These are phyloP conservation scores for Acanthamoeba sp. DNA, from an alignment of 208 protist genomes.

Conservation along the genomic window DNA sequence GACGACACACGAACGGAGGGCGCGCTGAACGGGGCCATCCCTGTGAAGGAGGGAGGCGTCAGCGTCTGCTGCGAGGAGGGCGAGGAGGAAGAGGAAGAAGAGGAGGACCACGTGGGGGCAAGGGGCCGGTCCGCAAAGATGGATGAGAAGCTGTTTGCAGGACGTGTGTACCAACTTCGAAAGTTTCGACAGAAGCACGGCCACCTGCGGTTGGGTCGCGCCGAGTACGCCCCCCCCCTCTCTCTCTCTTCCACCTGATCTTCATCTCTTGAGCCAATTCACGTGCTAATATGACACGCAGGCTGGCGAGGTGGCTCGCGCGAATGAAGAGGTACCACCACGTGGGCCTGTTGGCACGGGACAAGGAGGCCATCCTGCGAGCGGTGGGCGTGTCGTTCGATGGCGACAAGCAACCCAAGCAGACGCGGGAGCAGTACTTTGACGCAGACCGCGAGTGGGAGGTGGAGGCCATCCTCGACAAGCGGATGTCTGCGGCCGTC, in stretches of 20 bases:
- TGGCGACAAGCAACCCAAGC: background rate
- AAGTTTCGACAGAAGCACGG: background rate
- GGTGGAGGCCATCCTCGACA: conserved; percentile 52
- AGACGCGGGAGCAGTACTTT: background rate
- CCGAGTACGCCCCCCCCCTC: background rate
- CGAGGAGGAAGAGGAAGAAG: background rate
- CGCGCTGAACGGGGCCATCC: too few relatives aligned
- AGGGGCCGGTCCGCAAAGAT: background rate
- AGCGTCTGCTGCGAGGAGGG: background rate
- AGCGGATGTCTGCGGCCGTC: background rate
- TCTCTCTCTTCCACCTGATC: background rate
- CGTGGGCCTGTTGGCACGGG: background rate
- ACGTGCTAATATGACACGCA: background rate
- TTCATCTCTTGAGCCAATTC: too few relatives aligned
- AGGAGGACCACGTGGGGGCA: background rate
- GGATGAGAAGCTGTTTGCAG: conserved; percentile 9
- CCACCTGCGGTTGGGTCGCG: background rate
- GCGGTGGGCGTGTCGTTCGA: conserved; percentile 14
- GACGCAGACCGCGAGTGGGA: background rate
- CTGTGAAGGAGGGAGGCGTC: background rate
- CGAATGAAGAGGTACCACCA: conserved; percentile 19
- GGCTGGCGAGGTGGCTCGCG: background rate
- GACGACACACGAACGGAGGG: background rate
- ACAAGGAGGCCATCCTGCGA: conserved; percentile 18
- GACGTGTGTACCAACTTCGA: background rate